Evolutionary conservation across 805 yeast genomes (phyloP), one percentile per base, ranked within the genome.

Genomic region (Spathaspora passalidarum): DNA sequence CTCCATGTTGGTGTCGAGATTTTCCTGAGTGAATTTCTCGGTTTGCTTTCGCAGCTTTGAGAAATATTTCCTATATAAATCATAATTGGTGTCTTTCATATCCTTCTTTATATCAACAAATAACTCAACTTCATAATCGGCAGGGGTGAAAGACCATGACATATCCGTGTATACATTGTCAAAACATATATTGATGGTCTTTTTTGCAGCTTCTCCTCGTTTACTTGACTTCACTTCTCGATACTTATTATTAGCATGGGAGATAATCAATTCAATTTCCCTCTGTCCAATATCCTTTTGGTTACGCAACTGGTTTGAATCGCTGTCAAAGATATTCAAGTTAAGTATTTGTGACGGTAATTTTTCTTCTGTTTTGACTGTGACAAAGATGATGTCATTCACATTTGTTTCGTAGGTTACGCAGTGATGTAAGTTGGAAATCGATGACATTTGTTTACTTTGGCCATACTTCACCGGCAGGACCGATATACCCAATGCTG

Each of bases 121-220:
- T 32, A 72, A 40, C 45, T 65, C 65, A 11, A 72, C 56, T 34
- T 72, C 74, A 29, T 62, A 56, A 4, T 55, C 22, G 19, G 49
- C 48, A 5, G 73, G 70, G 14, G 56, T 54, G 50, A 68, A 72
- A 16, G 73, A 65, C 75, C 75, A 72, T 7, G 73, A 67, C 49
- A 66, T 64, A 52, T 72, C 77, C 37, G 51, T 55, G 55, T 64
- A 72, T 23, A 70, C 43, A 50, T 72, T 72, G 54, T 72, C 76
- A 55, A 72, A 72, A 50, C 77, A 72, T 14, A 72, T 56, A 50
- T 68, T 59, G 16, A 72, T 60, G 32, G 57, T 53, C 7, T 66
- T 63, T 43, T 57, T 59, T 4, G 63, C 43, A 2, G 16, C 44
- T 18, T 32, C 38, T 21, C 37, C 37, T 32, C 34, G 39, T 32